phyloP scores from a whole-genome alignment of 306 rosid genomes.

The Inga laurina region DNA sequence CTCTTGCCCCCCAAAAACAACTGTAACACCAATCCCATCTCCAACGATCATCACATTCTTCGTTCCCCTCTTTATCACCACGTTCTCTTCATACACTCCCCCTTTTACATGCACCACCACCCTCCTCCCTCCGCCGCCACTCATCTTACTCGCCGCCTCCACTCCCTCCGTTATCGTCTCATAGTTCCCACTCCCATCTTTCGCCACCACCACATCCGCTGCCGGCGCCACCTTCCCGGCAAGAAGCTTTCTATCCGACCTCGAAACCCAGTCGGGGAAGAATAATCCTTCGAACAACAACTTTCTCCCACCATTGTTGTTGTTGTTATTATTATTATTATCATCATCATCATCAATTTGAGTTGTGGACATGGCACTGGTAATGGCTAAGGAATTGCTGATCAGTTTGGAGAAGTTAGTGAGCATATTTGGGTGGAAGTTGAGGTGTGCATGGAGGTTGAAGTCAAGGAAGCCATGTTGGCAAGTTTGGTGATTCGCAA shows the following conservation, averaged over 20 bases:
- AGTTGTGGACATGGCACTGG: conserved; percentile 28
- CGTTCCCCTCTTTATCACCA: conserved; percentile 46
- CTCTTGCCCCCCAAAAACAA: conserved; percentile 49
- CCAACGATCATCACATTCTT: conserved; percentile 69
- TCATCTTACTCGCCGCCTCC: conserved; percentile 38
- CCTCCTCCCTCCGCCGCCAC: conserved; percentile 41
- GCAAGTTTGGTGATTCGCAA: conserved; percentile 80
- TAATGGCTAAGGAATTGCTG: conserved; percentile 69
- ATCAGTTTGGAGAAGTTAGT: conserved; percentile 68
- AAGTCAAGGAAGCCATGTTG: conserved; percentile 66
- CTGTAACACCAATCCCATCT: conserved; percentile 73
- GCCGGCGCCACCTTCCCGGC: conserved; percentile 24
- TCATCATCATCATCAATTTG: neutral
- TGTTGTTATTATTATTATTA: neutral
- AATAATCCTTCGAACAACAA: conserved; percentile 41
- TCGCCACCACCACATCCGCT: conserved; percentile 66
- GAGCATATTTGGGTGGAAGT: conserved; percentile 50
- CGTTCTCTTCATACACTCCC: conserved; percentile 69
- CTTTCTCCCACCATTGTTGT: conserved; percentile 33
- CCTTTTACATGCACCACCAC: conserved; percentile 65
- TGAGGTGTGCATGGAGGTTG: conserved; percentile 39
- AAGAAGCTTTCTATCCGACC: conserved; percentile 57
- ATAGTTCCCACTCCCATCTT: conserved; percentile 70
- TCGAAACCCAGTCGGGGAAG: conserved; percentile 59
- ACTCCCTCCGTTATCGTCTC: conserved; percentile 63